Conservation (phyloP, 306 rosid species). For the Rubus parviflorus region DNA sequence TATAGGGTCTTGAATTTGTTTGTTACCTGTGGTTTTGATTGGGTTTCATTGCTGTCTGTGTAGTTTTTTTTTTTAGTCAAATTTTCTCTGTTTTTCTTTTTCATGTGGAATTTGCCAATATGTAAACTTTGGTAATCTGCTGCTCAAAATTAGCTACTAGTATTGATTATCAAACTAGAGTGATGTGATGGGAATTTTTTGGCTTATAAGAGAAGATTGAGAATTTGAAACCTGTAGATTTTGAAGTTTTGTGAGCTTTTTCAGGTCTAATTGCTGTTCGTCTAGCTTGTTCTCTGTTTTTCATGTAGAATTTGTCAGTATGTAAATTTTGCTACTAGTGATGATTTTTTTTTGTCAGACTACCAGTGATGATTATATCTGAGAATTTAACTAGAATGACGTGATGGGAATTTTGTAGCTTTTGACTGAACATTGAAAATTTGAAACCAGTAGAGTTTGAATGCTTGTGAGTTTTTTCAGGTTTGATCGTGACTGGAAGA, state of each 20-base stretch:
- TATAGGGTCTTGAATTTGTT: not conserved
- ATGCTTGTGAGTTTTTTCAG: slow-evolving; percentile 22
- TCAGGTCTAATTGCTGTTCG: not conserved
- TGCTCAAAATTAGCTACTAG: not conserved
- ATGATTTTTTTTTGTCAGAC: not conserved
- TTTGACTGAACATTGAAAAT: not conserved
- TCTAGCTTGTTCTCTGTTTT: not conserved
- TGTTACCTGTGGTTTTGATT: not conserved
- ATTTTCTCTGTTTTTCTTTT: not conserved
- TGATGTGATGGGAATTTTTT: not conserved
- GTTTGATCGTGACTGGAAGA: slow-evolving; percentile 97
- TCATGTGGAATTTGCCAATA: not conserved
- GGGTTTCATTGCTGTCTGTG: not conserved
- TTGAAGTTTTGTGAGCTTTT: slow-evolving; percentile 13
- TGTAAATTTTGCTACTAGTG: not conserved
- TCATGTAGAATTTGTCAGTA: not conserved
- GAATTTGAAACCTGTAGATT: not conserved
- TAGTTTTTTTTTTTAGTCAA: not conserved
- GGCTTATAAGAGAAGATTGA: not conserved
- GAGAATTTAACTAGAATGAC: too few species aligned
- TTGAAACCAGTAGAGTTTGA: not conserved
- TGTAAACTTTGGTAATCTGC: not conserved
- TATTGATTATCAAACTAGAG: not conserved
- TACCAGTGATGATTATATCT: too few species aligned
- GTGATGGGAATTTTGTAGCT: not conserved